Base-by-base conservation (phyloP, 176 grass and related monocot genomes). In the Dendrocalamus sinicus region DNA sequence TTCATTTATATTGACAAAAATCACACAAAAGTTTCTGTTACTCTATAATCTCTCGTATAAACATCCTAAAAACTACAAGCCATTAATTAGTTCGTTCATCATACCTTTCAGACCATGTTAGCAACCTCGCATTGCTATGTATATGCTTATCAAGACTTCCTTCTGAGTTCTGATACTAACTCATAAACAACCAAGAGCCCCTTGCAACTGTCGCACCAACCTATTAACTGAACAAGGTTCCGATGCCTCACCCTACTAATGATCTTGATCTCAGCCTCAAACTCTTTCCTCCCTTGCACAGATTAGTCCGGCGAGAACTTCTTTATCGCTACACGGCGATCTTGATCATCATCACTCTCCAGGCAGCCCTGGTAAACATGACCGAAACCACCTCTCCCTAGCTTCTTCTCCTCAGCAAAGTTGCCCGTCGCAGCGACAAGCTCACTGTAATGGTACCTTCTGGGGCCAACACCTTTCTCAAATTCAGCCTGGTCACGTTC, bases 211-310 rank as follows among this genome's bases (percentile, higher is more conserved):
- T 87, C 85, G 9, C 69, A 74, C 85, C 84, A 87, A 8, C 85
- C 85, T 9, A 86, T 68, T 10, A 94, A 22, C 61, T 84, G 92
- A 12, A 94, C 92, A 1, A 87, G 86, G 35, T 94, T 89, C 1
- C 92, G 83, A 37, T 93, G 92, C 83, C 86, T 54, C 17, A 93
- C 58, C 23, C 85, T 78, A 62, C 82, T 91, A 41, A 94, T 94
- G 70, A 91, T 89, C 45, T 61, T 94, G n/a, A 91, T 73, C 75
- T 94, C 92, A 9, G 78, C 86, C 62, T 88, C 86, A 19, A 82
- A 81, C 79, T 82, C 86, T 20, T 76, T 88, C 72, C 78, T 48
- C 8, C 62, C 87, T 48, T 39, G 67, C 10, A 20, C 61, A 22
- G 77, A 87, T 24, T 67, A 64, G 32, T 86, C 84, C 3, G 64